Base-by-base conservation (phyloP, 306 rosid genomes). In the Rosa rugosa region DNA sequence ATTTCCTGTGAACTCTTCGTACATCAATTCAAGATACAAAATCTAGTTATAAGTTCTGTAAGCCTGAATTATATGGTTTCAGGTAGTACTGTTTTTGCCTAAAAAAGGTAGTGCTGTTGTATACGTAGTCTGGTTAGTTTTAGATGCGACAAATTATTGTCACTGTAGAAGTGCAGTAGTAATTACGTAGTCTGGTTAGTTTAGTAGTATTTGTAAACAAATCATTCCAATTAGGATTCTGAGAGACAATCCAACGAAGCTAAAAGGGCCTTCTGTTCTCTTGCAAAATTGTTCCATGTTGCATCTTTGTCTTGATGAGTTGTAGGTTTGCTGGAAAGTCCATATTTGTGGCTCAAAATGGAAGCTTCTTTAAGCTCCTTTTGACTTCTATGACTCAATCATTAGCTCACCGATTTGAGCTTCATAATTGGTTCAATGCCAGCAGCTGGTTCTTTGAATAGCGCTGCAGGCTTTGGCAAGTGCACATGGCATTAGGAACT, bases 401-500 rank as follows among this genome's bases (percentile, higher is more conserved):
- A 54, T 74, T 57, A 49, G 11, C 40, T 74, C 77, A 41, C 54
- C 69, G 53, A 22, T 49, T 74, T 41, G 25, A 14, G 53, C n/a
- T 4, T 53, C 67, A 74, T 56, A 56, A 74, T 74, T 56, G 54
- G 53, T 73, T 41, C 11, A 4, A 44, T 60, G 78, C 57, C 70
- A 9, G 70, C 57, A 44, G 46, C 27, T 23, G 40, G 40, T 40
- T 41, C 11, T 44, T 42, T 13, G 62, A 60, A 60, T 17, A 50
- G 27, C 5, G 3, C 40, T 59, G 72, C 49, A 40, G 6, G 27
- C 2, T 41, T 68, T 5, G 49, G 51, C 50, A 41, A n/a, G 17
- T n/a, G 79, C 79, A 60, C 79, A 60, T 60, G 79, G 57, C 54
- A 60, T 45, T 27, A 45, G 31, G 27, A 75, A 57, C 17, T 17